These are phyloP conservation scores for Lindgomyces ingoldianus DNA, from an alignment of 495 filamentous ascomycete species.

Conservation along the genomic window DNA sequence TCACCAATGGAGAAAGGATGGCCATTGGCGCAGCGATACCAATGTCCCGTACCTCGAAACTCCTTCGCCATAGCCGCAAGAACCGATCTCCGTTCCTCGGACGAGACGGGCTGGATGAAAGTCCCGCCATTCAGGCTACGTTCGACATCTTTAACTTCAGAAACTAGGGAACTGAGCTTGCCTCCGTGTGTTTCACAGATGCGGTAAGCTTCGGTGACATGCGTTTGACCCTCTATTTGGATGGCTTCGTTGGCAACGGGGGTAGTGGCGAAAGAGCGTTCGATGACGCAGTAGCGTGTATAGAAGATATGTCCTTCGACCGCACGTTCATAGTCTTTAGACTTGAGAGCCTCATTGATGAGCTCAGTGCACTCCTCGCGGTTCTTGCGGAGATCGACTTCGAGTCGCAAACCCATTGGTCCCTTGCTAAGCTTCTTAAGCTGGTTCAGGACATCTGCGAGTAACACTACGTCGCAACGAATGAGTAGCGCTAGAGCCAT, in stretches of 20 bases:
- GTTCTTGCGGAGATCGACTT: neutral
- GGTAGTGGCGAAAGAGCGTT: neutral
- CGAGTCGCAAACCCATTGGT: neutral
- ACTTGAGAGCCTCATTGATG: constrained; percentile 1
- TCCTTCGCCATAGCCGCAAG: constrained; percentile 41
- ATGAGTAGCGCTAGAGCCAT: constrained; percentile 11
- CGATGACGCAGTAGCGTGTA: constrained; percentile 16
- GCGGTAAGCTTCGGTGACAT: neutral
- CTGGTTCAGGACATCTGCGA: constrained; percentile 46
- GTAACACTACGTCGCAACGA: constrained; percentile 47
- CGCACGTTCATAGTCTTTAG: constrained; percentile 16
- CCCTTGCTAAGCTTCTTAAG: neutral
- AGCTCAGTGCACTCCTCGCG: neutral
- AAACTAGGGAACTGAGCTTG: constrained; percentile 6
- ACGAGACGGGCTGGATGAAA: constrained; percentile 7
- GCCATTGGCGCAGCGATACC: constrained; percentile 68
- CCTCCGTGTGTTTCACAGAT: neutral
- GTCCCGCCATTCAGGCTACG: neutral
- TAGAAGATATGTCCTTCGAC: constrained; percentile 24
- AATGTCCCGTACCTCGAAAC: constrained; percentile 50
- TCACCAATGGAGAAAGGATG: constrained; percentile 75
- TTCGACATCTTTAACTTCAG: constrained; percentile 20
- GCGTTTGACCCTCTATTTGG: neutral
- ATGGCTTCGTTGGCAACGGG: neutral
- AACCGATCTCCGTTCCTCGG: constrained; percentile 49